A percentile compares a stretch with the other conserved stretches of the same genome.
phyloP scores from a whole-genome alignment of 2,329 filamentous ascomycete species.

The Hymenoscyphus scutula region DNA sequence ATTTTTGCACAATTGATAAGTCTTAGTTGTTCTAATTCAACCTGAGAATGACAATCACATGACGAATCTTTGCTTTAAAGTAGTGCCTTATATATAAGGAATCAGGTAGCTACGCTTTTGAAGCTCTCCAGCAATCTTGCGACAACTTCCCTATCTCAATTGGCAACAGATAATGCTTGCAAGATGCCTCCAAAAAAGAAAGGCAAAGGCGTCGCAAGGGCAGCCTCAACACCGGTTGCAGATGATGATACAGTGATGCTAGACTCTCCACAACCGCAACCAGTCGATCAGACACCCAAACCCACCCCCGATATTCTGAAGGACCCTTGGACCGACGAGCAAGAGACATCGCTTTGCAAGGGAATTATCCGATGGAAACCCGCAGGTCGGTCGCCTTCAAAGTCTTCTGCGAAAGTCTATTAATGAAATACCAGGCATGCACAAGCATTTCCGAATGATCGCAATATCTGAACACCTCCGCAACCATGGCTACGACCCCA shows the following conservation, averaged over 20 bases:
- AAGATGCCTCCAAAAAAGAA: constrained; percentile 71
- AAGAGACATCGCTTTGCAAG: constrained; percentile 89
- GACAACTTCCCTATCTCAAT: constrained; percentile 26
- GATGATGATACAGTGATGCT: constrained; percentile 36
- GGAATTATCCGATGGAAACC: constrained; percentile 93
- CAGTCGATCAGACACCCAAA: constrained; percentile 35
- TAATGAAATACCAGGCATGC: constrained; percentile 61
- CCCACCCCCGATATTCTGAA: constrained; percentile 50
- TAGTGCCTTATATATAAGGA: background rate
- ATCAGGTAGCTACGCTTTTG: background rate
- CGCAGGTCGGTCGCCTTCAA: constrained; percentile 61
- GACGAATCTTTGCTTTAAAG: background rate
- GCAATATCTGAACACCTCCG: constrained; percentile 77
- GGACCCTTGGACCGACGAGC: constrained; percentile 92
- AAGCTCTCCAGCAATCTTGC: background rate
- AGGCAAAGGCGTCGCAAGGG: constrained; percentile 52
- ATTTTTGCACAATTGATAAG: too few relatives aligned
- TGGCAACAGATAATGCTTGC: constrained; percentile 48
- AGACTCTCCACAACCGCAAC: constrained; percentile 12
- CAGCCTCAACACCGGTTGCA: constrained; percentile 54
- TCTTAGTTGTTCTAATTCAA: too few relatives aligned
- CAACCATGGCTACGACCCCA: constrained; percentile 74
- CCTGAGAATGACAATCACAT: background rate
- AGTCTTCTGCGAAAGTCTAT: constrained; percentile 12
- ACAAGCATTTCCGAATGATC: constrained; percentile 92